A percentile compares a stretch with the other conserved stretches of the same genome.
phyloP scores from a whole-genome alignment of 1,284 basidiomycete species.

The Trichosporon coremiiforme region DNA sequence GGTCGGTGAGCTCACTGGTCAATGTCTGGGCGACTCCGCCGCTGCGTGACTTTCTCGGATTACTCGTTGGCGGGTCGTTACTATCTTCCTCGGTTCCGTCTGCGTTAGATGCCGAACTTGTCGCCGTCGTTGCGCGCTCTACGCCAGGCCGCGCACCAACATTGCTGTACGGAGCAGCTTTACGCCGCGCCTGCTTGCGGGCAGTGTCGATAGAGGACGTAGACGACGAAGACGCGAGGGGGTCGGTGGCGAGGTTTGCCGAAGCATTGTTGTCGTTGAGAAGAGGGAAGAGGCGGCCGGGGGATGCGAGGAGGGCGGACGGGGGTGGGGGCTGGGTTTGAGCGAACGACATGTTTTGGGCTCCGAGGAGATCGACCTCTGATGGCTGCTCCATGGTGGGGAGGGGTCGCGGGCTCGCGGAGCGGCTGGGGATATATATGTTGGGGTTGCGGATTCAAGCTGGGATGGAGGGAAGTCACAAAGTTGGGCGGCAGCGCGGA shows the following conservation, averaged over 20 bases:
- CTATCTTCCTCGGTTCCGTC: conserved; percentile 16
- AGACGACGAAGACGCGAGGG: not conserved
- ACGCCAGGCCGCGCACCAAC: not conserved
- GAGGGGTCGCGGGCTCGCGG: conserved; percentile 3
- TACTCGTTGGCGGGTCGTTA: not conserved
- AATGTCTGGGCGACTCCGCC: conserved; percentile 8
- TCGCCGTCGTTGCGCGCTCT: not conserved
- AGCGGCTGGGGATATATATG: not conserved
- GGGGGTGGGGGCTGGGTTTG: not conserved
- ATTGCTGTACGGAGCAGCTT: conserved; percentile 9
- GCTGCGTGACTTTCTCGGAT: not conserved
- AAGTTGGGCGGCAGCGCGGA: not conserved
- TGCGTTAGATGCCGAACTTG: conserved; percentile 13
- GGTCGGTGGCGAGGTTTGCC: not conserved
- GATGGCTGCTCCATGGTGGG: conserved; percentile 16
- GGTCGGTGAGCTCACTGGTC: not conserved
- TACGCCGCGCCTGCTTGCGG: conserved; percentile 10
- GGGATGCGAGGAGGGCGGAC: not conserved
- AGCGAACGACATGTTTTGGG: conserved; percentile 5
- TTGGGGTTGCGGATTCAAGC: not conserved
- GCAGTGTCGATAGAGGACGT: not conserved
- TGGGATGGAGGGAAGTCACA: not conserved
- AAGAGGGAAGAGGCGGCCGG: conserved; percentile 8
- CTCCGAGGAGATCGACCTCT: not conserved
- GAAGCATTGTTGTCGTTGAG: not conserved